Percentiles rank a stretch among this genome's conserved stretches.
These are phyloP conservation scores for Jatropha multifida DNA, from an alignment of 441 rosid species.

Conservation along the genomic window DNA sequence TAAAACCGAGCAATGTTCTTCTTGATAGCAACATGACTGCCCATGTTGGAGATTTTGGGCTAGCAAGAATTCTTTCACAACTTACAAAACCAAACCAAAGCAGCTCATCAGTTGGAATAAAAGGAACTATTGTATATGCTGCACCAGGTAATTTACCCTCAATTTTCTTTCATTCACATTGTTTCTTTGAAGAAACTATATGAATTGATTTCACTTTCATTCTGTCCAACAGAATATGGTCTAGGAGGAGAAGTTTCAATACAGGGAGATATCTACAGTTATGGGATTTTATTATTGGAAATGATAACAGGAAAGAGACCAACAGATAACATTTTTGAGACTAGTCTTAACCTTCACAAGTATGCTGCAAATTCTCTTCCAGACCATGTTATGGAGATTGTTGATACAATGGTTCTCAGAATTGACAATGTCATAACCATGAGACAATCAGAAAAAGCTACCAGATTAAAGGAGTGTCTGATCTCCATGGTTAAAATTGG, in stretches of 20 bases:
- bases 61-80: too few relatives aligned
- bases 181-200: too few relatives aligned
- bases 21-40: background rate
- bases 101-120: too few relatives aligned
- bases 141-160: too few relatives aligned
- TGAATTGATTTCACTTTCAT: too few relatives aligned
- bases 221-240: background rate
- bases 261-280: constrained; percentile 1
- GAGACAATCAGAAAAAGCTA: background rate
- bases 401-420: background rate
- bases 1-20: background rate
- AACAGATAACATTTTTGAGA: background rate
- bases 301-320: background rate
- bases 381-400: background rate
- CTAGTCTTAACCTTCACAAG: background rate
- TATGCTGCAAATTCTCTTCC: background rate
- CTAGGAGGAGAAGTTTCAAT: background rate
- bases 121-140: background rate
- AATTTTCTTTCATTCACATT: too few relatives aligned
- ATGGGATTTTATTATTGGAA: constrained; percentile 2
- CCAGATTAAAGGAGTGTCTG: too few relatives aligned
- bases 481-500: too few relatives aligned
- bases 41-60: too few relatives aligned
- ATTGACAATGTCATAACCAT: background rate
- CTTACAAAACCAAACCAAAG: too few relatives aligned